These are phyloP conservation scores for Cystobasidium pallidum DNA, from an alignment of 1,284 basidiomycete genomes.

Conservation along the genomic window DNA sequence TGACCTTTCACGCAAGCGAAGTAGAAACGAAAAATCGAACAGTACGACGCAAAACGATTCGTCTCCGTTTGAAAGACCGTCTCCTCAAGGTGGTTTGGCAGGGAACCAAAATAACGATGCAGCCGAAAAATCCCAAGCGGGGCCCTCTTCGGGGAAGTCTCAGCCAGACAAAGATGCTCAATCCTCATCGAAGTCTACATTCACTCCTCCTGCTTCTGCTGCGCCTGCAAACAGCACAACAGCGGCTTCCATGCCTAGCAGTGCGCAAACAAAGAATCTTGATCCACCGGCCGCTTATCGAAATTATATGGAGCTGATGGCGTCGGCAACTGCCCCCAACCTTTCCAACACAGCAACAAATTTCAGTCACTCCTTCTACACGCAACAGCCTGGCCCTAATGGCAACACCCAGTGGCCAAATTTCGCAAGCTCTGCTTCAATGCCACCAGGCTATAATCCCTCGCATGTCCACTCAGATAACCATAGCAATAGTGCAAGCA, in stretches of 20 bases:
- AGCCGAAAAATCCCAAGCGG: not conserved
- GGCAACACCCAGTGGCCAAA: not conserved
- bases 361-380: slow-evolving; percentile 1
- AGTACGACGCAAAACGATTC: not conserved
- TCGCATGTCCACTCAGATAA: not conserved
- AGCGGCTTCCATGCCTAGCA: not conserved
- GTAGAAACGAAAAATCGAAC: slow-evolving; percentile 5
- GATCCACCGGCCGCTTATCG: not conserved
- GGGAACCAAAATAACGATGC: not conserved
- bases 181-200: not conserved
- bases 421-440: not conserved
- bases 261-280: not conserved
- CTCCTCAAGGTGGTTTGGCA: not conserved
- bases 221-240: not conserved
- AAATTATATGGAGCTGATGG: slow-evolving; percentile 8
- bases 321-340: not conserved
- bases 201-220: not conserved
- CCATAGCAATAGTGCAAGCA: not conserved
- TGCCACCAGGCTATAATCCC: not conserved
- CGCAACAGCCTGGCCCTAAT: not conserved
- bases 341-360: not conserved
- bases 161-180: not conserved
- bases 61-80: not conserved
- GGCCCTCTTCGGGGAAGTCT: not conserved
- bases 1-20: slow-evolving; percentile 1